phyloP scores from a whole-genome alignment of 495 filamentous ascomycete genomes.

The Penicillium manginii region DNA sequence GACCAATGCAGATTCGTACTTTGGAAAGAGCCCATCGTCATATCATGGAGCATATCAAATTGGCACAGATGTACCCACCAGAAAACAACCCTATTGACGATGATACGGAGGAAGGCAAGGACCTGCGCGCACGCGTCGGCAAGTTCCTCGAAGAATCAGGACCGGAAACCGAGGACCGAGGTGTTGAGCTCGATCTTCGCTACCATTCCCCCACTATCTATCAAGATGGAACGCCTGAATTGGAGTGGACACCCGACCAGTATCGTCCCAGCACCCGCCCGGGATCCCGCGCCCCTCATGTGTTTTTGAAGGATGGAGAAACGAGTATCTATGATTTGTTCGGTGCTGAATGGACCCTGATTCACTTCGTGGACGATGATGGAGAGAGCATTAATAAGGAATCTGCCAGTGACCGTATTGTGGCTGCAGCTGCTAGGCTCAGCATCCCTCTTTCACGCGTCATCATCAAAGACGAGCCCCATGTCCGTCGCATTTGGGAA shows the following conservation, averaged over 20 bases:
- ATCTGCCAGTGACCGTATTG: background rate
- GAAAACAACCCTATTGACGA: background rate
- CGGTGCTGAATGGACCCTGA: slow-evolving; percentile 30
- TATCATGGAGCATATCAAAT: slow-evolving; percentile 57
- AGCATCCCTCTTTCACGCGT: background rate
- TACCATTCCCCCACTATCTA: slow-evolving; percentile 27
- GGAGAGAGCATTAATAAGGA: background rate
- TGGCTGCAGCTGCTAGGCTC: slow-evolving; percentile 2
- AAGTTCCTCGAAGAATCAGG: slow-evolving; percentile 14
- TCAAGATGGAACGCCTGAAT: slow-evolving; percentile 17
- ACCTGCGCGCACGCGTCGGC: slow-evolving; percentile 3
- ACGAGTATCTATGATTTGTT: slow-evolving; percentile 34
- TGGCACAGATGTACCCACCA: background rate
- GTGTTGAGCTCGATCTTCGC: slow-evolving; percentile 32
- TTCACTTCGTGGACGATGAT: slow-evolving; percentile 25
- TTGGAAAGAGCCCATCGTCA: slow-evolving; percentile 29
- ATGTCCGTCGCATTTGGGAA: slow-evolving; percentile 5
- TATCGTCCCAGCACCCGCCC: slow-evolving; percentile 35
- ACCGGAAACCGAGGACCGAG: slow-evolving; percentile 28
- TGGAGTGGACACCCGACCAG: slow-evolving; percentile 17
- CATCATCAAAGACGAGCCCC: slow-evolving; percentile 1
- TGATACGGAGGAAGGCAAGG: background rate
- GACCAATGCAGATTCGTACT: slow-evolving; percentile 20
- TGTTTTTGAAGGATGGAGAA: slow-evolving; percentile 30
- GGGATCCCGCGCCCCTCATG: slow-evolving; percentile 35